Evolutionary conservation across 768 basidiomycete species (phyloP), one percentile per base, ranked within the genome.

Genomic region (Suillus decipiens): DNA sequence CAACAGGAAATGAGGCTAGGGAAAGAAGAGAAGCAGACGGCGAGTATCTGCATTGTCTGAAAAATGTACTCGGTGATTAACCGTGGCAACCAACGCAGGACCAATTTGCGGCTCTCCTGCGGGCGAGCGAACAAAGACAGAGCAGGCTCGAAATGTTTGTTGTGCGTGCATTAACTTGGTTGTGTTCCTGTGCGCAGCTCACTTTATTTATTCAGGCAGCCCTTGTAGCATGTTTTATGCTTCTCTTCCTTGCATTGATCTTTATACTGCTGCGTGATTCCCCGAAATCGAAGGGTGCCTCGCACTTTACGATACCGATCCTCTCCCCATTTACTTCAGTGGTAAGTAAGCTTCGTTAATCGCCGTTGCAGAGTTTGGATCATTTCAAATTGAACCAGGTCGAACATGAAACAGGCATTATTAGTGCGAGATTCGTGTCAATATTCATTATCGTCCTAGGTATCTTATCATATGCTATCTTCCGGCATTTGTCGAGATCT

Each of bases 291-390:
- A 68, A 60, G 47, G 68, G 76, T 6, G 63, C 87, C 1, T 78
- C 82, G 1, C 90, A 91, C 70, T 90, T 90, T 71, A 92, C 90
- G 0, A 88, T 92, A 28, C 89, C 90, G 5, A 86, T 92, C 4
- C 72, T 92, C 19, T 92, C 90, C 0, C 90, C 90, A 0, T 92
- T 92, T 67, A 84, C 89, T 2, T 90, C 89, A 11, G 90, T 92
- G 70, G 90, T 92, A 28, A 36, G 73, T 92, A 28, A 36, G 73
- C 63, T 51, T 60, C 22, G 15, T 19, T 34, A n/a, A 2, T 24
- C 15, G 43, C 37, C 48, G 50, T 61, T 39, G 22, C 43, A 2
- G 43, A 24, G 22, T 34, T 53, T 37, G 41, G 8, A 33, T 31
- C 54, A 36, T 53, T 63, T 45, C 37, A 56, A 7, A 41, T 36